Percentiles rank a stretch among this genome's conserved stretches.
These are phyloP conservation scores for Epichloe baconii DNA, from an alignment of 2,329 filamentous ascomycete genomes.

Conservation along the genomic window DNA sequence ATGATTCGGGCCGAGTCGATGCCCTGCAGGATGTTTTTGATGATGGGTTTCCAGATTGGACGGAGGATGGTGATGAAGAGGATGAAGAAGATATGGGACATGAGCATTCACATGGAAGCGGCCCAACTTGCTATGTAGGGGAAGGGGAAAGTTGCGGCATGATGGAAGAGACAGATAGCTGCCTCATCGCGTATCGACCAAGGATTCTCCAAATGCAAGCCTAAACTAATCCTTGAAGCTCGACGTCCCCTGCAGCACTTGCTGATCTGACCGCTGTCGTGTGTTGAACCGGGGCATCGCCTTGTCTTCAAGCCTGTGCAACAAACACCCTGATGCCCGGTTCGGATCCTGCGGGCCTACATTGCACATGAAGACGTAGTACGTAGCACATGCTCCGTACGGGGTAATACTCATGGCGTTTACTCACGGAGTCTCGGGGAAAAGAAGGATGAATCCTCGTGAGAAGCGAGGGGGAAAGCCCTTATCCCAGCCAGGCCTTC, in stretches of 20 bases:
- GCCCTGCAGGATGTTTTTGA: conserved; percentile 39
- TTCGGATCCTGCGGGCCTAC: no score
- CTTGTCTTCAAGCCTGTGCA: background rate
- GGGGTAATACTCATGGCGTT: no score
- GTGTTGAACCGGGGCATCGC: background rate
- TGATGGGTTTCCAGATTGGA: conserved; percentile 46
- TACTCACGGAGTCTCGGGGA: no score
- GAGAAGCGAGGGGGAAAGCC: no score
- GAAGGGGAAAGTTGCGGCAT: background rate
- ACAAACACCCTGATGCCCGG: background rate
- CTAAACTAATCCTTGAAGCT: no score
- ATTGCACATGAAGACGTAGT: no score
- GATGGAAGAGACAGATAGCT: background rate
- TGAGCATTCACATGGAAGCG: conserved; percentile 2
- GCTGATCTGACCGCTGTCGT: background rate
- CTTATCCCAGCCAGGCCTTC: no score
- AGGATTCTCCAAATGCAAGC: no score
- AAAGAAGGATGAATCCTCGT: no score
- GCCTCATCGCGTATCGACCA: background rate
- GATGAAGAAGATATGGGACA: conserved; percentile 20
- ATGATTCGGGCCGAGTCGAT: conserved; percentile 28
- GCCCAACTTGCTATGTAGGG: background rate
- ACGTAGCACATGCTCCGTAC: no score
- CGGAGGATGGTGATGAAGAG: conserved; percentile 26
- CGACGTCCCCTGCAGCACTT: no score